Evolutionary conservation across 768 basidiomycete genomes (phyloP).

Genomic region (Psilocybe azurescens): DNA sequence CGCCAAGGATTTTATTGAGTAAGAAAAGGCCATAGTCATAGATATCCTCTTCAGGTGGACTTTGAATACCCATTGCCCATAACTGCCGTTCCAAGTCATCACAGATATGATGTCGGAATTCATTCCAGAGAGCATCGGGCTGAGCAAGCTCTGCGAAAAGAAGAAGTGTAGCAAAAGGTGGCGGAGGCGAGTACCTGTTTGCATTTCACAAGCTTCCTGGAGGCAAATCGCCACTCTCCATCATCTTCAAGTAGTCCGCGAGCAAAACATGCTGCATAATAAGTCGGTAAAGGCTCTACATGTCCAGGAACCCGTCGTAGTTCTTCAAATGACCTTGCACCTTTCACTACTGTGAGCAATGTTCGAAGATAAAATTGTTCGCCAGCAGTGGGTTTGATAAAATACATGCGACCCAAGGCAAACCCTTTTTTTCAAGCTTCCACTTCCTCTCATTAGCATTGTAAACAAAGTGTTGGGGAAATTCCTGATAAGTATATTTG

Average conservation of each 20-base stretch:
- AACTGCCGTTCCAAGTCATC: slow-evolving; percentile 37
- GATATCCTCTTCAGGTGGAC: slow-evolving; percentile 30
- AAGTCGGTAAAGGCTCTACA: slow-evolving; percentile 29
- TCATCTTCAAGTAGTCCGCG: slow-evolving; percentile 52
- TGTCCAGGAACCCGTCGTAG: slow-evolving; percentile 26
- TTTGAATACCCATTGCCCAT: too few relatives aligned
- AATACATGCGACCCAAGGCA: slow-evolving; percentile 48
- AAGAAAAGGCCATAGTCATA: slow-evolving; percentile 47
- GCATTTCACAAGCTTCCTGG: slow-evolving; percentile 36
- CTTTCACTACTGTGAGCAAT: slow-evolving; percentile 43
- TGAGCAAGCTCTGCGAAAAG: slow-evolving; percentile 30
- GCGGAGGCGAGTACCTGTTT: slow-evolving; percentile 40
- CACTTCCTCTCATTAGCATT: slow-evolving; percentile 26
- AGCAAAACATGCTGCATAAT: slow-evolving; percentile 45
- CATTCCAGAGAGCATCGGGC: slow-evolving; percentile 43
- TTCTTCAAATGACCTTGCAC: slow-evolving; percentile 33
- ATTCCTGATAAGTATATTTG: slow-evolving; percentile 39
- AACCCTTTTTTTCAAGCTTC: slow-evolving; percentile 28
- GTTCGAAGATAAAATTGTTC: slow-evolving; percentile 46
- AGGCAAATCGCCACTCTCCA: slow-evolving; percentile 48
- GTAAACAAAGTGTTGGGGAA: slow-evolving; percentile 30
- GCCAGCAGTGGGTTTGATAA: slow-evolving; percentile 38
- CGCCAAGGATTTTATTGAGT: slow-evolving; percentile 28
- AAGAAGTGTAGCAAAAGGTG: slow-evolving; percentile 46
- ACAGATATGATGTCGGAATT: slow-evolving; percentile 41